Evolutionary conservation across 1,284 basidiomycete species (phyloP).

Genomic region (Heterobasidion parviporum): DNA sequence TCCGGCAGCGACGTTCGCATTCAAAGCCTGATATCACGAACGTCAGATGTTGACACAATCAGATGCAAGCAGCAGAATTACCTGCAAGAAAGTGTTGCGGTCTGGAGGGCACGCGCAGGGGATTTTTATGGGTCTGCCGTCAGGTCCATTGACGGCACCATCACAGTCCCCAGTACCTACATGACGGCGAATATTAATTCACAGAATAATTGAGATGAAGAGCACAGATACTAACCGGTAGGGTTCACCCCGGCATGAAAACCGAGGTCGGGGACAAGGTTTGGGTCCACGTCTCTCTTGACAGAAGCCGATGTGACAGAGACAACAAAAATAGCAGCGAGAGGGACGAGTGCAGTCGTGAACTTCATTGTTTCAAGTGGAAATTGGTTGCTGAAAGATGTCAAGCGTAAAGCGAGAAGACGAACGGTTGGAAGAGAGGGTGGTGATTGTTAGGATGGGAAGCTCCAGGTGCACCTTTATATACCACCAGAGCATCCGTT

Average conservation of each 20-base stretch:
- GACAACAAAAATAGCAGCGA: neutral
- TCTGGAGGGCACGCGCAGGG: slow-evolving; percentile 49
- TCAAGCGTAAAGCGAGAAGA: too few species aligned
- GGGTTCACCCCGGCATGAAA: slow-evolving; percentile 40
- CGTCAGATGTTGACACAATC: too few species aligned
- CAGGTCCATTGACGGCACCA: slow-evolving; percentile 35
- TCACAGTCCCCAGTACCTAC: slow-evolving; percentile 3
- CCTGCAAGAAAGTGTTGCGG: slow-evolving; percentile 21
- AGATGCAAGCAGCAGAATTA: neutral
- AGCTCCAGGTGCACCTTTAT: too few species aligned
- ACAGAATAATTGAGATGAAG: too few species aligned
- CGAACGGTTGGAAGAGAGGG: too few species aligned
- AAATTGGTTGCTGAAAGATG: too few species aligned
- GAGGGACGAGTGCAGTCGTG: slow-evolving; percentile 34
- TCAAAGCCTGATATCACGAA: slow-evolving; percentile 5
- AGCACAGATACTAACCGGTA: slow-evolving; percentile 24
- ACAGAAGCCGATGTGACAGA: neutral
- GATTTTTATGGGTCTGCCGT: slow-evolving; percentile 44
- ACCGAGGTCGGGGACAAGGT: slow-evolving; percentile 48
- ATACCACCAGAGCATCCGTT: too few species aligned
- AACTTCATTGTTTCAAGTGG: neutral
- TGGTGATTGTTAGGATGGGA: too few species aligned
- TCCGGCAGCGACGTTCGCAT: slow-evolving; percentile 34
- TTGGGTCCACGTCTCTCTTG: slow-evolving; percentile 38
- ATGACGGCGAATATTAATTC: slow-evolving; percentile 6